These are phyloP conservation scores for Eragrostis nindensis DNA, from an alignment of 176 grass and related monocot species.

Conservation along the genomic window DNA sequence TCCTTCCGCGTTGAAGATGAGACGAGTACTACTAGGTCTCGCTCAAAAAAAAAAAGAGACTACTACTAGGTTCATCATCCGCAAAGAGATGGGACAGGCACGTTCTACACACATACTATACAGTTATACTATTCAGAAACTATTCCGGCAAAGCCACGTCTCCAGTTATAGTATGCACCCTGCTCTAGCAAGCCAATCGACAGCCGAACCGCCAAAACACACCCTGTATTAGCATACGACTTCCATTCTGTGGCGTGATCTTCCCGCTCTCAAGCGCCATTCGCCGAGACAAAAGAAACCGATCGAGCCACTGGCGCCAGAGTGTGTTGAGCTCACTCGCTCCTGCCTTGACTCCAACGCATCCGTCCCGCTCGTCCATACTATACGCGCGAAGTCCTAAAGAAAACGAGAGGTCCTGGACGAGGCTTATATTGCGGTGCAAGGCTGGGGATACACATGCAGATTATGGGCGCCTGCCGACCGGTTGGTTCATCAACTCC, in stretches of 20 bases:
- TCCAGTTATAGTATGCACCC: conserved; percentile 12
- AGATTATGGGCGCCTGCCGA: conserved; percentile 1
- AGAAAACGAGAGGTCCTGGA: background rate
- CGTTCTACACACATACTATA: background rate
- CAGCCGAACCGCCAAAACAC: conserved; percentile 7
- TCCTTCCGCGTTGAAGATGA: no score
- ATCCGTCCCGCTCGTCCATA: background rate
- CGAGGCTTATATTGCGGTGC: conserved; percentile 73
- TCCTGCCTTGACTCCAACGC: conserved; percentile 76
- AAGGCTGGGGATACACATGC: conserved; percentile 64
- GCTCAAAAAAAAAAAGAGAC: no score
- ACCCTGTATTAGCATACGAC: background rate
- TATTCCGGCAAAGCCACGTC: conserved; percentile 1
- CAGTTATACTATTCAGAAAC: background rate
- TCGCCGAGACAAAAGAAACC: background rate
- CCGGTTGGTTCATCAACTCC: conserved; percentile 34
- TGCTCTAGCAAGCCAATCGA: conserved; percentile 29
- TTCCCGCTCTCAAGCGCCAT: conserved; percentile 28
- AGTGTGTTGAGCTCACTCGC: background rate
- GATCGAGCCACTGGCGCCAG: conserved; percentile 37
- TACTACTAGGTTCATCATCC: background rate
- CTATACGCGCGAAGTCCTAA: background rate
- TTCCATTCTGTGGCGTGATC: background rate
- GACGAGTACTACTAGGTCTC: no score
- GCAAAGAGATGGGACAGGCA: background rate